A percentile compares a stretch with the other conserved stretches of the same genome.
Evolutionary conservation across 2,329 filamentous ascomycete species (phyloP).

Genomic region (Fusarium sp.): DNA sequence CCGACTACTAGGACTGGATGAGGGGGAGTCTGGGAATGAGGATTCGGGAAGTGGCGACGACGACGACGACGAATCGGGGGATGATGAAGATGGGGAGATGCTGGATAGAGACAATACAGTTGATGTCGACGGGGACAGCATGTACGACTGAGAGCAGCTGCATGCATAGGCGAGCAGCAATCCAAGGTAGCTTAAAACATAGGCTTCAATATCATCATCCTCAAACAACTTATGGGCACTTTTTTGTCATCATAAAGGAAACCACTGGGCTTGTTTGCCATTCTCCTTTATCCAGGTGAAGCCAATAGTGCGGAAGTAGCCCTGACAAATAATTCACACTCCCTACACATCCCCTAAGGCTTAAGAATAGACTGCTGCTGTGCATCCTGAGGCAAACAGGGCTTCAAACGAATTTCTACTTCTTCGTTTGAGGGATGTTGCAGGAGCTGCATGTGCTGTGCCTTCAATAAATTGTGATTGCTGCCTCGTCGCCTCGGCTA

Average conservation of each 20-base stretch:
- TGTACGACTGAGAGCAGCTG: slow-evolving; percentile 16
- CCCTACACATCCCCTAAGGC: too few species aligned
- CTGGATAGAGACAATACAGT: slow-evolving; percentile 24
- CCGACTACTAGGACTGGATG: slow-evolving; percentile 35
- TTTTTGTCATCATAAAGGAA: neutral
- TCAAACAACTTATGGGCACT: neutral
- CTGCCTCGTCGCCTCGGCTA: too few species aligned
- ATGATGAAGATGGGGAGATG: slow-evolving; percentile 41
- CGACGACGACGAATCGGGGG: slow-evolving; percentile 50
- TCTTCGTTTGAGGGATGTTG: too few species aligned
- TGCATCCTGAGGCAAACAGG: too few species aligned
- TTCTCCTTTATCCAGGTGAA: too few species aligned
- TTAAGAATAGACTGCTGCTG: too few species aligned
- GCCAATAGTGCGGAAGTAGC: too few species aligned
- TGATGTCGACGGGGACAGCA: slow-evolving; percentile 32
- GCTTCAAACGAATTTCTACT: too few species aligned
- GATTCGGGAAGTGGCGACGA: slow-evolving; percentile 49
- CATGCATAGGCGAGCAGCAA: neutral
- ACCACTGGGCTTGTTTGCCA: too few species aligned
- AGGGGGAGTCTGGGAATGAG: slow-evolving; percentile 46
- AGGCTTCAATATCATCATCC: neutral
- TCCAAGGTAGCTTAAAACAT: neutral
- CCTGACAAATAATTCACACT: too few species aligned
- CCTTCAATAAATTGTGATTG: too few species aligned
- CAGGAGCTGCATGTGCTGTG: too few species aligned